These are phyloP conservation scores for Zostera marina DNA, from an alignment of 116 monocot species.

Conservation along the genomic window DNA sequence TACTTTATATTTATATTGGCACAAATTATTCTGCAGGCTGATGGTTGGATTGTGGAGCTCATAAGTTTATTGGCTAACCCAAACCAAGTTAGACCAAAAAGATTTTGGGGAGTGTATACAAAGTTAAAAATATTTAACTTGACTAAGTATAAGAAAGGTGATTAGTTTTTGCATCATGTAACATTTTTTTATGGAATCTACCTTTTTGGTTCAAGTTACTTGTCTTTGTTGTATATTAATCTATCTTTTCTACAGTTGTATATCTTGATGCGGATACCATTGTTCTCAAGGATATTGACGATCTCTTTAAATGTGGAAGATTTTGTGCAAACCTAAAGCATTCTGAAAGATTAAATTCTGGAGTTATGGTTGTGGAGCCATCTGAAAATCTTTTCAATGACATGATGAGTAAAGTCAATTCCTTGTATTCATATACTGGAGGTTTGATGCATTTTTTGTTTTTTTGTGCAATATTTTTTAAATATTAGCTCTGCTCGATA, in stretches of 20 bases:
- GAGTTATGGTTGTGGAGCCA: slow-evolving; percentile 98
- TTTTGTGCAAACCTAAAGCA: slow-evolving; percentile 99
- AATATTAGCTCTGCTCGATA: too few species aligned
- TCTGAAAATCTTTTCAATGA: slow-evolving; percentile 74
- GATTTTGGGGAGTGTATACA: slow-evolving; percentile 99
- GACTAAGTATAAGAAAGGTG: slow-evolving; percentile 96
- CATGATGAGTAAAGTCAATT: slow-evolving; percentile 83
- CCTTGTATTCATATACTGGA: slow-evolving; percentile 95
- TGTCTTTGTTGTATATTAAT: not conserved
- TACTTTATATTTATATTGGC: not conserved
- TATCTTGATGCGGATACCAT: slow-evolving; percentile 99
- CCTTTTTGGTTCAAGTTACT: not conserved
- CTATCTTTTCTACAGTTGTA: slow-evolving; percentile 46
- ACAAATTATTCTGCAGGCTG: slow-evolving; percentile 45
- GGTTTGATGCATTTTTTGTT: slow-evolving; percentile 23
- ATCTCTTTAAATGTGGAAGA: slow-evolving; percentile 84
- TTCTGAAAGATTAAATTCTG: slow-evolving; percentile 98
- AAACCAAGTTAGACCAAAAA: slow-evolving; percentile 77
- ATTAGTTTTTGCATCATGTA: slow-evolving; percentile 1
- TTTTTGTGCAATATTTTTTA: not conserved
- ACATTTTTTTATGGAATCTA: slow-evolving; percentile 2
- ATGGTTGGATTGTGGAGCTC: slow-evolving; percentile 91
- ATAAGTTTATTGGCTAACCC: slow-evolving; percentile 89
- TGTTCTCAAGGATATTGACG: slow-evolving; percentile 87
- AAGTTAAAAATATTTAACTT: slow-evolving; percentile 93